phyloP scores from a whole-genome alignment of 176 grass and related monocot genomes.

The Eragrostis nindensis region DNA sequence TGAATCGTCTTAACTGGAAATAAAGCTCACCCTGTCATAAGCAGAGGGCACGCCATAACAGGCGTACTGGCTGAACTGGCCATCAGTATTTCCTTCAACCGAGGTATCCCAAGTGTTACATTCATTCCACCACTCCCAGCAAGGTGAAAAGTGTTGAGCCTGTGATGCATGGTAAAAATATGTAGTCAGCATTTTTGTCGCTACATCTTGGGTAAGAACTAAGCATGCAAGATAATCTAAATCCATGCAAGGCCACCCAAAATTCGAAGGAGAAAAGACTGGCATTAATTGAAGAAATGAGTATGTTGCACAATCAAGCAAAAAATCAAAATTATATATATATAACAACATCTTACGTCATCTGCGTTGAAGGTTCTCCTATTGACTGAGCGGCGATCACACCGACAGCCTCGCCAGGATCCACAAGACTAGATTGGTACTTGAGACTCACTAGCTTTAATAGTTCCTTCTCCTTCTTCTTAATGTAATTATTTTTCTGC shows the following conservation, averaged over 20 bases:
- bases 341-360: slow-evolving; percentile 80
- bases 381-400: slow-evolving; percentile 94
- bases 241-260: too few species aligned
- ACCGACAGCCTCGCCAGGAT: slow-evolving; percentile 92
- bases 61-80: slow-evolving; percentile 75
- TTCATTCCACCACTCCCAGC: slow-evolving; percentile 95
- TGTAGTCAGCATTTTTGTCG: background rate
- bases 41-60: slow-evolving; percentile 69
- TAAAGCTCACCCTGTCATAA: slow-evolving; percentile 43
- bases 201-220: background rate
- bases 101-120: slow-evolving; percentile 93
- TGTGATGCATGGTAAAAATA: slow-evolving; percentile 37
- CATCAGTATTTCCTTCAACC: slow-evolving; percentile 90
- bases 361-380: slow-evolving; percentile 96
- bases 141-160: slow-evolving; percentile 98
- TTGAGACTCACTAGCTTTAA: slow-evolving; percentile 66
- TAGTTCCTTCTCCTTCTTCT: slow-evolving; percentile 35
- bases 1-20: slow-evolving; percentile 20
- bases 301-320: background rate
- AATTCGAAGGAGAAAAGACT: too few species aligned
- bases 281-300: background rate
- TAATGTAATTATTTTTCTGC: too few species aligned
- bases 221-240: background rate
- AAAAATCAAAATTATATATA: background rate
- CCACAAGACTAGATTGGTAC: slow-evolving; percentile 69